Percentiles rank a stretch among this genome's conserved stretches.
These are phyloP conservation scores for Alternaria alternata DNA, from an alignment of 2,329 filamentous ascomycete species.

Conservation along the genomic window DNA sequence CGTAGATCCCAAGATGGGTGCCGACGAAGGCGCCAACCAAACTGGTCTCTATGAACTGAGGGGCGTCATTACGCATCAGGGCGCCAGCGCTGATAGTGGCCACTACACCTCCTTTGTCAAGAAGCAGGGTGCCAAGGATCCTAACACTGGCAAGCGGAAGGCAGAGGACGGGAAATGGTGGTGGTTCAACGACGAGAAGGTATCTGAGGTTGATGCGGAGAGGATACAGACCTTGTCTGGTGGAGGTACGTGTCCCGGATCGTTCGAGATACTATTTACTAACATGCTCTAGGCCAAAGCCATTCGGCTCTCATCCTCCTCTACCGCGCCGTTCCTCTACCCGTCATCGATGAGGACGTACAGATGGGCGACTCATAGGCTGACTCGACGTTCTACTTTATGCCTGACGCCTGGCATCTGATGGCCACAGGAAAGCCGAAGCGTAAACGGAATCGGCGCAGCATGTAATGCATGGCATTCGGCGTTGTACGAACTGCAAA, in stretches of 20 bases:
- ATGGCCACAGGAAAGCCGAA: not conserved
- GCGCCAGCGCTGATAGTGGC: slow-evolving; percentile 93
- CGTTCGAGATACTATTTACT: slow-evolving; percentile 11
- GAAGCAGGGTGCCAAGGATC: slow-evolving; percentile 78
- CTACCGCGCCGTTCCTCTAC: slow-evolving; percentile 77
- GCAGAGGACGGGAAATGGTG: slow-evolving; percentile 96
- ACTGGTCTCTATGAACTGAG: slow-evolving; percentile 95
- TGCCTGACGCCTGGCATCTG: not conserved
- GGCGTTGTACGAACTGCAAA: slow-evolving; percentile 43
- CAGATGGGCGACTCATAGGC: slow-evolving; percentile 37
- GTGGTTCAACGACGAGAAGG: slow-evolving; percentile 99
- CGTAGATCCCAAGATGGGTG: slow-evolving; percentile 75
- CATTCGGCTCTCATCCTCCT: slow-evolving; percentile 84
- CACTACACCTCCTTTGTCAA: slow-evolving; percentile 99
- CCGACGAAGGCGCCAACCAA: slow-evolving; percentile 86
- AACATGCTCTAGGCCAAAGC: slow-evolving; percentile 64
- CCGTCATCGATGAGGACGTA: slow-evolving; percentile 61
- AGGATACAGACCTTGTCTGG: slow-evolving; percentile 91
- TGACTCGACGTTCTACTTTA: not conserved
- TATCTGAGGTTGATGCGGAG: slow-evolving; percentile 87
- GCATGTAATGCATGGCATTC: slow-evolving; percentile 26
- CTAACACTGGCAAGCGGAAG: slow-evolving; percentile 76
- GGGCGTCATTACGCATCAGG: slow-evolving; percentile 94
- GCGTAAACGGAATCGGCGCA: slow-evolving; percentile 7
- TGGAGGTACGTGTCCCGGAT: slow-evolving; percentile 67